Conservation (phyloP, 73 alveolate genomes). For the Blepharisma stoltei region DNA sequence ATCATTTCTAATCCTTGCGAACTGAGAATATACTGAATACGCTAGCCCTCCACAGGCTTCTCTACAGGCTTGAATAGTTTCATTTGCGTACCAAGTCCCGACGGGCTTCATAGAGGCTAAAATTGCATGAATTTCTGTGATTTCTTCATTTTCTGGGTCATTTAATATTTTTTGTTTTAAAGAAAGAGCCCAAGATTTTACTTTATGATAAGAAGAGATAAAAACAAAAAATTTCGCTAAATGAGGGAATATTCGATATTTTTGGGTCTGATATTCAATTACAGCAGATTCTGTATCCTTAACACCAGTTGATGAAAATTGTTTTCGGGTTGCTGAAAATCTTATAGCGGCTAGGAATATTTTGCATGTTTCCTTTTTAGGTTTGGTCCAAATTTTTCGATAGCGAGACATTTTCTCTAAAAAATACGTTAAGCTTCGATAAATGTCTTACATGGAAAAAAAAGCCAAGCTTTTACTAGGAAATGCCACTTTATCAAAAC, state of each 20-base stretch:
- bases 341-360: no score
- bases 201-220: not conserved
- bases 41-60: constrained; percentile 48
- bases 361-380: no score
- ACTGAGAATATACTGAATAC: constrained; percentile 38
- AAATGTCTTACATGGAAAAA: no score
- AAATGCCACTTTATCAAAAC: no score
- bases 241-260: constrained; percentile 58
- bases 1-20: constrained; percentile 25
- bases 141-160: not conserved
- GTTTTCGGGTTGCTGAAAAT: constrained; percentile 56
- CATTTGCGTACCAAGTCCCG: constrained; percentile 22
- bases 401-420: no score
- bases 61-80: constrained; percentile 31
- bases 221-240: constrained; percentile 33
- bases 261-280: constrained; percentile 56
- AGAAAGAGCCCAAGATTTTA: not conserved
- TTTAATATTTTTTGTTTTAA: not conserved
- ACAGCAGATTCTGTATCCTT: constrained; percentile 46
- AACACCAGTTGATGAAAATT: constrained; percentile 53
- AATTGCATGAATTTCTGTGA: constrained; percentile 33
- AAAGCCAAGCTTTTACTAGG: no score
- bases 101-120: constrained; percentile 34
- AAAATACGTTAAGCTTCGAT: no score
- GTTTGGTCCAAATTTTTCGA: no score